Base-by-base conservation (phyloP, 2,329 filamentous ascomycete species). In the Colletotrichum higginsianum region DNA sequence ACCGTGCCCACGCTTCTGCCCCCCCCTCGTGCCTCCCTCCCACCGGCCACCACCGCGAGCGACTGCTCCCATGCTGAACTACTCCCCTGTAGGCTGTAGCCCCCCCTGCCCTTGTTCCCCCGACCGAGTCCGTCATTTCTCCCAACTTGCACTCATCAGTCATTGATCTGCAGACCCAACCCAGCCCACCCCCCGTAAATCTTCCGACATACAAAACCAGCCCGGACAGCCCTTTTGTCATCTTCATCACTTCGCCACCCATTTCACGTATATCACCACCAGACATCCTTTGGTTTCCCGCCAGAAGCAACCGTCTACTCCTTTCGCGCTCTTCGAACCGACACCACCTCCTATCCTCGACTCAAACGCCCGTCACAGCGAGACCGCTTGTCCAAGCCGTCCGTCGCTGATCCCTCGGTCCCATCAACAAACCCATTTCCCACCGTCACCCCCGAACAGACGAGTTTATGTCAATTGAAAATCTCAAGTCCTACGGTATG, bases 401-500 rank as follows among this genome's bases (percentile, higher is more conserved):
- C 86, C 81, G 85, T 88, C 86, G 86, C 86, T 87, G 78, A 80
- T 79, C 77, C 75, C 78, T 76, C 73, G 75, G 76, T 77, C 79
- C 76, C 73, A 76, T 78, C 73, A 82, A 76, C 84, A 82, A 85
- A 86, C 83, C 85, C 83, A 82, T 88, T 85, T 88, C 86, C 87
- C 85, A 82, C 82, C 79, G 83, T 82, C 78, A 85, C 86, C 88
- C 87, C 85, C 82, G 81, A 89, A 91, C 91, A 90, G 88, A 88
- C 91, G 92, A 93, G 92, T 95, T 94, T 95, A 96, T 96, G 94
- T 96, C 94, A 91, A 96, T 96, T 93, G 93, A 96, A 95, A 97
- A 97, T 91, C 93, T 97, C 87, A 96, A 96, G 91, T 92, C 92
- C 89, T 94, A 94, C 92, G 94, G 94, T 96, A 87, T 83, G 93